Base-by-base conservation (phyloP, 139 green algal genomes). In the Tetradesmus obliquus region DNA sequence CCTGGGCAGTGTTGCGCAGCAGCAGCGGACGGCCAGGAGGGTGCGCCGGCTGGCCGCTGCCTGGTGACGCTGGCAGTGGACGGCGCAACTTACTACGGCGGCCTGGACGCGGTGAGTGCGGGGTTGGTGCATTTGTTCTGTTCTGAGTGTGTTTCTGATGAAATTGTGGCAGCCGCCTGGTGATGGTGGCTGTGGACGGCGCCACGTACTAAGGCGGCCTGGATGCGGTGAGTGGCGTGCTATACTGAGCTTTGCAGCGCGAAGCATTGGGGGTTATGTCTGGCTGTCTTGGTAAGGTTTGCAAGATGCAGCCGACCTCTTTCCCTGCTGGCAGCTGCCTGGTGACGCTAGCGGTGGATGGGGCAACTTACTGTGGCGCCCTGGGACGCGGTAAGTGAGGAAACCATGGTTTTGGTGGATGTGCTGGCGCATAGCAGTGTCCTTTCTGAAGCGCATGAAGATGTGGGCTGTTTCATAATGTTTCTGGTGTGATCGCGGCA, bases 1-100 rank as follows among this genome's bases (percentile, higher is more conserved):
- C 96, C 97, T 0, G 91, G 99, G 5, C 92, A 97, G 22, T 97
- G 97, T 12, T 88, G 80, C 5, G 94, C 97, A 55, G 88, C 93
- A 58, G 66, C 91, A 8, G 87, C 83, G 4, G 60, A 54, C 0
- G 51, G 87, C 13, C 55, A 53, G 45, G 79, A 79, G 45, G 88
- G 17, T 5, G 55, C 53, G 62, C 66, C 57, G 32, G 81, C 53
- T 3, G 87, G 72, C 15, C 15, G 60, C 6, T 7, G n/a, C n/a
- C 51, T 76, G 9, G 91, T 91, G 55, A 89, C 62, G 8, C 72
- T 96, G 3, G 0, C 91, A 5, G 57, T 96, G 2, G 92, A 95
- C 20, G 93, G 91, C 76, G 93, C 86, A 51, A 6, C 95, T 51
- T 96, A 95, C 91, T 95, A 93, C 32, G 93, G 94, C 10, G 93